phyloP scores from a whole-genome alignment of 495 filamentous ascomycete genomes.

The Margaritispora aquatica region DNA sequence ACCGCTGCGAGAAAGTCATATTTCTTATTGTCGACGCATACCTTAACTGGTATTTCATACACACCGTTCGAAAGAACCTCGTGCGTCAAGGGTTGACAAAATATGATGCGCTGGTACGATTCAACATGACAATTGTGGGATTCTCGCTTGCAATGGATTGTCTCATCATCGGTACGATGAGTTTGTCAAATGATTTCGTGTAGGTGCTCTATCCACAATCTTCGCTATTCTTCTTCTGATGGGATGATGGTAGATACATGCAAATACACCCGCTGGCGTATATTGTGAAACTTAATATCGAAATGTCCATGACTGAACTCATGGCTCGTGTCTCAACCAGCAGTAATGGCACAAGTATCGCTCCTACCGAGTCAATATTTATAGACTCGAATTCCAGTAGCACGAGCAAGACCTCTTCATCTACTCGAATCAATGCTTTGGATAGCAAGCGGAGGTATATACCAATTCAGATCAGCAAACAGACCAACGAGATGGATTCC shows the following conservation, averaged over 20 bases:
- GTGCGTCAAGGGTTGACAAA: conserved; percentile 33
- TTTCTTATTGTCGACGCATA: conserved; percentile 39
- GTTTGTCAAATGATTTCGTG: conserved; percentile 8
- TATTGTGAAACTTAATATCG: conserved; percentile 46
- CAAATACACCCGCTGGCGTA: conserved; percentile 49
- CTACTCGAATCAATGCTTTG: not conserved
- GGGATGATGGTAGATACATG: conserved; percentile 31
- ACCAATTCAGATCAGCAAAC: not conserved
- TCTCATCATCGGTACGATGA: conserved; percentile 20
- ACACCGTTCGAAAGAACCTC: conserved; percentile 36
- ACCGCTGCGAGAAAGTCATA: conserved; percentile 41
- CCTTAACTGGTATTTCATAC: conserved; percentile 45
- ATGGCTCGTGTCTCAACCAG: not conserved
- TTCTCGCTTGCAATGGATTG: conserved; percentile 17
- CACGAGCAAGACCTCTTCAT: not conserved
- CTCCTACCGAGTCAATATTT: not conserved
- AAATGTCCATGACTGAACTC: conserved; percentile 22
- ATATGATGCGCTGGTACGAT: conserved; percentile 14
- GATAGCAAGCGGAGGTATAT: not conserved
- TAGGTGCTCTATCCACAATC: not conserved
- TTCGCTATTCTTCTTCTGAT: not conserved
- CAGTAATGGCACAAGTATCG: not conserved
- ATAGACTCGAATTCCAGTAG: not conserved
- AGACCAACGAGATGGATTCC: not conserved
- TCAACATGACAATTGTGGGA: conserved; percentile 18